A percentile compares a stretch with the other conserved stretches of the same genome.
Evolutionary conservation across 2,329 filamentous ascomycete genomes (phyloP).

Genomic region (Cladobotryum protrusum): DNA sequence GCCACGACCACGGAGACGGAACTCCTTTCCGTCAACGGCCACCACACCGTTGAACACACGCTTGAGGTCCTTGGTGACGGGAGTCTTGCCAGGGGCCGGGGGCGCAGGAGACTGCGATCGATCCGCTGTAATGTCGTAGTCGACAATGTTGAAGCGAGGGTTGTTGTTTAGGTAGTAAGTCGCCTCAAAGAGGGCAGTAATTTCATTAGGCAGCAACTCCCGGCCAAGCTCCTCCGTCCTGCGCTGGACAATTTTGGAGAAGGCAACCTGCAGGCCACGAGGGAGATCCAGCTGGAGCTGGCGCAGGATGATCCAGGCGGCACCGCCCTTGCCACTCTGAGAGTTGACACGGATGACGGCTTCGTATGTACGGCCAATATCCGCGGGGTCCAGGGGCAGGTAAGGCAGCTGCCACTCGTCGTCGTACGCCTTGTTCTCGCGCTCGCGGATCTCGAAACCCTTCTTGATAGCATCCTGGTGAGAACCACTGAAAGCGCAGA

Average conservation of each 20-base stretch:
- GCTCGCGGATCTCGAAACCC: conserved; percentile 67
- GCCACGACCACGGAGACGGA: conserved; percentile 70
- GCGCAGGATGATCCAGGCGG: conserved; percentile 88
- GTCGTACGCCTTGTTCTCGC: conserved; percentile 51
- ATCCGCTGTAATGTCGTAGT: conserved; percentile 87
- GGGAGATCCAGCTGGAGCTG: conserved; percentile 88
- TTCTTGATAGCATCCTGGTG: conserved; percentile 98
- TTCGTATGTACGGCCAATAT: conserved; percentile 96
- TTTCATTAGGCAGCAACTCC: conserved; percentile 78
- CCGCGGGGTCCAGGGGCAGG: conserved; percentile 83
- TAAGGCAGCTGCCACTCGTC: conserved; percentile 82
- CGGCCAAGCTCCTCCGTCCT: conserved; percentile 74
- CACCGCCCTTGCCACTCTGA: conserved; percentile 89
- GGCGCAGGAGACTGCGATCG: conserved; percentile 70
- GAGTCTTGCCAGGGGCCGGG: conserved; percentile 60
- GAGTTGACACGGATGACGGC: conserved; percentile 97
- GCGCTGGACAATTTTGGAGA: conserved; percentile 79
- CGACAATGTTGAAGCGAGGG: conserved; percentile 77
- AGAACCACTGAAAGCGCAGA: conserved; percentile 83
- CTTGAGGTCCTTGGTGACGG: conserved; percentile 70
- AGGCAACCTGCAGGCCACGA: conserved; percentile 84
- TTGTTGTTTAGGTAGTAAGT: conserved; percentile 82
- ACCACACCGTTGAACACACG: conserved; percentile 82
- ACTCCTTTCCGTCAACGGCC: conserved; percentile 72
- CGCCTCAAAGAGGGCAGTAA: conserved; percentile 78